Conservation (phyloP, 2,329 filamentous ascomycete species). For the Clonostachys byssicola region DNA sequence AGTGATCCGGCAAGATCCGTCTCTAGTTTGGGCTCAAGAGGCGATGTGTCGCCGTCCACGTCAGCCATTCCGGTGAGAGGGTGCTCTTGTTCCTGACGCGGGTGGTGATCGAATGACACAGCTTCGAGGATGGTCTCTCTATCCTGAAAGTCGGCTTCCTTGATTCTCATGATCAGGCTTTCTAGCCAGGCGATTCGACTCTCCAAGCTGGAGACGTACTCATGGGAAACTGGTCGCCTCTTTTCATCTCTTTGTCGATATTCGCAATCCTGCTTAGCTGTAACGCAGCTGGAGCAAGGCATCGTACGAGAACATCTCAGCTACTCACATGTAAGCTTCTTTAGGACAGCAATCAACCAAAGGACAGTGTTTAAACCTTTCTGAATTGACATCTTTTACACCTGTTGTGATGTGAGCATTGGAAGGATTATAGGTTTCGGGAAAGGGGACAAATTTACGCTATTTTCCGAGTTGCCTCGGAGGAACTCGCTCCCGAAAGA, state of each 20-base stretch:
- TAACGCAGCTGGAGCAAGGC: constrained; percentile 7
- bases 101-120: neutral
- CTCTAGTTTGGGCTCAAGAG: neutral
- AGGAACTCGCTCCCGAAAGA: no score
- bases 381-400: no score
- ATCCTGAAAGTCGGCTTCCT: constrained; percentile 1
- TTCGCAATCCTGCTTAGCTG: constrained; percentile 4
- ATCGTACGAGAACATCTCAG: constrained; percentile 8
- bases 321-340: no score
- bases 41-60: neutral
- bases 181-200: constrained; percentile 9
- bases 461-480: no score
- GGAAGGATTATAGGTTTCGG: no score
- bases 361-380: no score
- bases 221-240: constrained; percentile 6
- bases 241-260: constrained; percentile 7
- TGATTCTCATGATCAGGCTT: constrained; percentile 5
- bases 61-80: no score
- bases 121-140: constrained; percentile 1
- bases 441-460: no score
- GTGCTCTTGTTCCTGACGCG: neutral
- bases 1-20: constrained; percentile 1
- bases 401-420: no score
- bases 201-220: constrained; percentile 5
- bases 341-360: no score